Evolutionary conservation across 106 monocot genomes (phyloP).

Genomic region (Agapanthus africanus): DNA sequence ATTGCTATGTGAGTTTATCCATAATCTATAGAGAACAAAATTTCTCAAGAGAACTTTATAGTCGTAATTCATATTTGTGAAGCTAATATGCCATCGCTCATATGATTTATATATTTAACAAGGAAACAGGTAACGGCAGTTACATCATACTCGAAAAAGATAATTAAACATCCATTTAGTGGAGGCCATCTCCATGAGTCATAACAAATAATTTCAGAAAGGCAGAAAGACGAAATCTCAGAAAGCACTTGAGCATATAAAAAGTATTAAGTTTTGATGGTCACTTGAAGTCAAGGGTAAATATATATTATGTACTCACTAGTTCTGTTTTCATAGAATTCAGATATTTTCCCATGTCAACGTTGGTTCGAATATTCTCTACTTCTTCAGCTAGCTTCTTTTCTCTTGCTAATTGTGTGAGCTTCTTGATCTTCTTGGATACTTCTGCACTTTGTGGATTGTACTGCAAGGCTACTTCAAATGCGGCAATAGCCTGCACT

Average conservation of each 20-base stretch:
- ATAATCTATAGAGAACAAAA: not conserved
- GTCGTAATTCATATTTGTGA: not conserved
- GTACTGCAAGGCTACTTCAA: slow-evolving; percentile 66
- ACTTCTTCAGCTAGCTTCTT: slow-evolving; percentile 51
- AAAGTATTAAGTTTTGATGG: too few species aligned
- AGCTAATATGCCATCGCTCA: not conserved
- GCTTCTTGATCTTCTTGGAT: slow-evolving; percentile 74
- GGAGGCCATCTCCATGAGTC: not conserved
- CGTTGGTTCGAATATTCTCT: slow-evolving; percentile 56
- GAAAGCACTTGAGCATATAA: too few species aligned
- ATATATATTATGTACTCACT: slow-evolving; percentile 30
- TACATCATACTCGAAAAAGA: not conserved
- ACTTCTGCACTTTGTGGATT: slow-evolving; percentile 80
- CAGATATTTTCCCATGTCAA: slow-evolving; percentile 64
- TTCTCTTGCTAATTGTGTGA: slow-evolving; percentile 58
- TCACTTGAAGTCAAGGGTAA: not conserved
- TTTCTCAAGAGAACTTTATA: not conserved
- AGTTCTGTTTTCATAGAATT: slow-evolving; percentile 62
- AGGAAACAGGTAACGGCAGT: not conserved
- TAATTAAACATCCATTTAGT: too few species aligned
- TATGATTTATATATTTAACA: not conserved
- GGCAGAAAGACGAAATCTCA: not conserved
- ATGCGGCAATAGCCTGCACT: slow-evolving; percentile 72
- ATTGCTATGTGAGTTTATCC: not conserved
- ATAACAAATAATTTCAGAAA: not conserved